phyloP scores from a whole-genome alignment of 352 stramenopile species.

The Detonula confervacea region DNA sequence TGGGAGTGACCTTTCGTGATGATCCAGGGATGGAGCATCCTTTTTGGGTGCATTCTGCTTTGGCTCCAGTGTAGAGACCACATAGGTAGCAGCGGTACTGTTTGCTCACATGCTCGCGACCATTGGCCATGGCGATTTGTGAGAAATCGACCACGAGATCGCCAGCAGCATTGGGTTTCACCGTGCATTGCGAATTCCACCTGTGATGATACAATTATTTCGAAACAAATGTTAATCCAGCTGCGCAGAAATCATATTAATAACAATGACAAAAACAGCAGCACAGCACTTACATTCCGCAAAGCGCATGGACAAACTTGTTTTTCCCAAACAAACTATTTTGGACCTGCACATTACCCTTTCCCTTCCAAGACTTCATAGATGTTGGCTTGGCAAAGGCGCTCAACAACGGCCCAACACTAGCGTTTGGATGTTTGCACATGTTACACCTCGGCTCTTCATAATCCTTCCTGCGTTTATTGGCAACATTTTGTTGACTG shows the following conservation, averaged over 20 bases:
- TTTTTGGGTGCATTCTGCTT: constrained; percentile 61
- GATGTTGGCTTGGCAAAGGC: constrained; percentile 56
- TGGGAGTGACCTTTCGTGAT: constrained; percentile 25
- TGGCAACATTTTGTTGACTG: constrained; percentile 47
- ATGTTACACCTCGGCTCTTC: constrained; percentile 68
- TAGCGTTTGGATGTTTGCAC: constrained; percentile 61
- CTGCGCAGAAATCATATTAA: too few species aligned
- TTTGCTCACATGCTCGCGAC: constrained; percentile 55
- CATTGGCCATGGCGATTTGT: constrained; percentile 74
- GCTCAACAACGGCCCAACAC: constrained; percentile 55
- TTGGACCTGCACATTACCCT: constrained; percentile 56
- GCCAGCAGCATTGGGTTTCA: constrained; percentile 17
- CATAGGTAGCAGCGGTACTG: constrained; percentile 74
- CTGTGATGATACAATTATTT: constrained; percentile 46
- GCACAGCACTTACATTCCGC: constrained; percentile 72
- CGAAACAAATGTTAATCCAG: constrained; percentile 14
- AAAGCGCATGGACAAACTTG: constrained; percentile 72
- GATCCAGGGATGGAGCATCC: constrained; percentile 50
- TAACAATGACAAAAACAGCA: constrained; percentile 24
- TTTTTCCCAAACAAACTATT: constrained; percentile 67
- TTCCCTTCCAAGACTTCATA: constrained; percentile 71
- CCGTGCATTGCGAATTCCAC: constrained; percentile 56
- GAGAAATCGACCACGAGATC: constrained; percentile 55
- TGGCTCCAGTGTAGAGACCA: constrained; percentile 65
- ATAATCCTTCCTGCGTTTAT: constrained; percentile 43